Percentiles rank a stretch among this genome's conserved stretches.
phyloP scores from a whole-genome alignment of 495 filamentous ascomycete genomes.

The Rhypophila decipiens region DNA sequence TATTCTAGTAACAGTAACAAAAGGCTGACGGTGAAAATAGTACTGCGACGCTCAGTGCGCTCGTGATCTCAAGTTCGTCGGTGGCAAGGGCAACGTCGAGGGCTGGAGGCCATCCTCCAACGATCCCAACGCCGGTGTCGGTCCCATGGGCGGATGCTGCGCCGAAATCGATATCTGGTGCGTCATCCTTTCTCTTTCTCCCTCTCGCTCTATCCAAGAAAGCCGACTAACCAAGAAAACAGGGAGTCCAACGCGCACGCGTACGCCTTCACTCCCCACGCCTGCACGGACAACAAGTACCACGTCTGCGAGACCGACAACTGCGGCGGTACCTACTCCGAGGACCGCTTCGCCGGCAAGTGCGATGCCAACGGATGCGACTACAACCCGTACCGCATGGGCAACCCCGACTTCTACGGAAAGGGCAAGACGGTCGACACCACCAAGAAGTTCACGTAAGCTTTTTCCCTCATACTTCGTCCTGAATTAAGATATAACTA shows the following conservation, averaged over 20 bases:
- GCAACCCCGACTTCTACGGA: constrained; percentile 59
- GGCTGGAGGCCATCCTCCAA: constrained; percentile 36
- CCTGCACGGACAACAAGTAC: constrained; percentile 55
- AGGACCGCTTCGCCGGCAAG: constrained; percentile 47
- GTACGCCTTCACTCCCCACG: constrained; percentile 60
- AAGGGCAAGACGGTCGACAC: constrained; percentile 58
- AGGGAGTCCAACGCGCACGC: constrained; percentile 60
- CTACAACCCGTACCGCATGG: constrained; percentile 70
- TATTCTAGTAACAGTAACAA: neutral
- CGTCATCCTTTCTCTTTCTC: neutral
- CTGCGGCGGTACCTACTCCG: constrained; percentile 49
- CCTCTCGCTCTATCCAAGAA: neutral
- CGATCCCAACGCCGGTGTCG: constrained; percentile 48
- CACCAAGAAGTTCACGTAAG: constrained; percentile 55
- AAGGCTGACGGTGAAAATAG: constrained; percentile 16
- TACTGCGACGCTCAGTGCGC: constrained; percentile 57
- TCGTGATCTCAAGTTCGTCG: constrained; percentile 47
- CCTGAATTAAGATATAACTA: too few species aligned
- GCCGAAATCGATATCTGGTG: constrained; percentile 64
- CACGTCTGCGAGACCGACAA: constrained; percentile 45
- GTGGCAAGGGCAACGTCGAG: constrained; percentile 53
- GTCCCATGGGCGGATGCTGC: constrained; percentile 53
- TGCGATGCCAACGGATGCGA: constrained; percentile 73
- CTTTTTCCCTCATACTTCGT: neutral
- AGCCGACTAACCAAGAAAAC: neutral